Conservation (phyloP, 2,329 filamentous ascomycete species). For the Rhexocercosporidium sp. region DNA sequence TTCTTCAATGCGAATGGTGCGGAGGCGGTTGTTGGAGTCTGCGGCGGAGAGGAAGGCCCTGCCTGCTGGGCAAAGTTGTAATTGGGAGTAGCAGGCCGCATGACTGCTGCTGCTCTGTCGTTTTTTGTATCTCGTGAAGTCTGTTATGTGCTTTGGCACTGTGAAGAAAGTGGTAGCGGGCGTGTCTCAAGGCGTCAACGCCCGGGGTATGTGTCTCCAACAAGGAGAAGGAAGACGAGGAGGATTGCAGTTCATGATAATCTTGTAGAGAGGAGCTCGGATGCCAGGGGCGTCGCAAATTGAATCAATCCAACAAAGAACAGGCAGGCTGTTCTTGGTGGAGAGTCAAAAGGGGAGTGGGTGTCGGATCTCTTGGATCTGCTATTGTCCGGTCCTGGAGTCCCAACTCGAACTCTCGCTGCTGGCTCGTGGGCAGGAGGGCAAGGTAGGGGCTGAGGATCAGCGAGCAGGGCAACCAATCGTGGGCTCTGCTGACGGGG, state of each 20-base stretch:
- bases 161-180: conserved; percentile 13
- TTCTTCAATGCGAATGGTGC: conserved; percentile 41
- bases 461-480: conserved; percentile 35
- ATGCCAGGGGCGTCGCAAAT: conserved; percentile 35
- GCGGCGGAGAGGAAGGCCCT: conserved; percentile 54
- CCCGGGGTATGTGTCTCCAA: conserved; percentile 42
- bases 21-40: conserved; percentile 49
- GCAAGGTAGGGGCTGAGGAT: conserved; percentile 30
- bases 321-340: conserved; percentile 22
- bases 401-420: conserved; percentile 20
- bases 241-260: conserved; percentile 45
- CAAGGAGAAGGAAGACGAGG: conserved; percentile 41
- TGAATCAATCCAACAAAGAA: conserved; percentile 27
- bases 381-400: conserved; percentile 22
- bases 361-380: conserved; percentile 29
- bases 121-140: conserved; percentile 13
- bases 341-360: conserved; percentile 27
- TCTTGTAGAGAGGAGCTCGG: conserved; percentile 27
- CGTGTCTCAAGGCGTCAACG: conserved; percentile 41
- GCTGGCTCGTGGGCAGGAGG: conserved; percentile 18
- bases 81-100: conserved; percentile 50
- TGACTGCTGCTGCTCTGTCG: conserved; percentile 35
- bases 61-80: conserved; percentile 45
- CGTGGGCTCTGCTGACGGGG: conserved; percentile 17
- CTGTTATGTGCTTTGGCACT: conserved; percentile 23